These are phyloP conservation scores for Rhodotorula paludigena DNA, from an alignment of 768 basidiomycete genomes.

Conservation along the genomic window DNA sequence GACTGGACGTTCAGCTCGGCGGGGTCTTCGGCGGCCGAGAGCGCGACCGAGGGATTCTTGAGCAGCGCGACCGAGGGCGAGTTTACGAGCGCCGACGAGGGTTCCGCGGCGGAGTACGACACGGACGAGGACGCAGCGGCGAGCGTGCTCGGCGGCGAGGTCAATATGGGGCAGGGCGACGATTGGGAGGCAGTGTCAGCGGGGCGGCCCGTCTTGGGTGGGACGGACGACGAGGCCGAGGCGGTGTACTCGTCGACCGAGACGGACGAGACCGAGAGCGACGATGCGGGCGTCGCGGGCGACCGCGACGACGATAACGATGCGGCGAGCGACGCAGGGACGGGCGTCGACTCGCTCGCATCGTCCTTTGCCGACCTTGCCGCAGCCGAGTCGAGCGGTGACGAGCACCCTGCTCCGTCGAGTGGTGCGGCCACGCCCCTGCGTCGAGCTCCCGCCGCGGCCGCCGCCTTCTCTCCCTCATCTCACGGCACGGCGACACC, in stretches of 20 bases:
- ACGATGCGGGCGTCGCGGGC: neutral
- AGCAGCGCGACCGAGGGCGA: constrained; percentile 12
- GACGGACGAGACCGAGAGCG: neutral
- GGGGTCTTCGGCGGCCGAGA: too few species aligned
- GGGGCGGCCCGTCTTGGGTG: neutral
- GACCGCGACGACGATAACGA: neutral
- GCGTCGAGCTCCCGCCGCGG: too few species aligned
- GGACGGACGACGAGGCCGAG: constrained; percentile 10
- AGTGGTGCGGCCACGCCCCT: too few species aligned
- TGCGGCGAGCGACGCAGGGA: neutral
- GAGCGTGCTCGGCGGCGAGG: constrained; percentile 9
- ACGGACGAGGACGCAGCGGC: constrained; percentile 6
- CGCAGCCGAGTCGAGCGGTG: neutral
- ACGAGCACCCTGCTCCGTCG: too few species aligned
- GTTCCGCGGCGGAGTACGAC: neutral
- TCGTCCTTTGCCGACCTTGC: constrained; percentile 18
- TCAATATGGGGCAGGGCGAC: neutral
- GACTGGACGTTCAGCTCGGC: constrained; percentile 23
- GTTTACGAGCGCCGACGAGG: neutral
- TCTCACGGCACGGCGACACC: too few species aligned
- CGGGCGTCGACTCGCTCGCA: constrained; percentile 22
- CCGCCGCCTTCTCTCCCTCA: too few species aligned
- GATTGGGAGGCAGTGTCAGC: neutral
- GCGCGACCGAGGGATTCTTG: neutral
- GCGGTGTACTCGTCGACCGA: constrained; percentile 14